Evolutionary conservation across 352 stramenopile genomes (phyloP).

Genomic region (Phytophthora chlamydospora): DNA sequence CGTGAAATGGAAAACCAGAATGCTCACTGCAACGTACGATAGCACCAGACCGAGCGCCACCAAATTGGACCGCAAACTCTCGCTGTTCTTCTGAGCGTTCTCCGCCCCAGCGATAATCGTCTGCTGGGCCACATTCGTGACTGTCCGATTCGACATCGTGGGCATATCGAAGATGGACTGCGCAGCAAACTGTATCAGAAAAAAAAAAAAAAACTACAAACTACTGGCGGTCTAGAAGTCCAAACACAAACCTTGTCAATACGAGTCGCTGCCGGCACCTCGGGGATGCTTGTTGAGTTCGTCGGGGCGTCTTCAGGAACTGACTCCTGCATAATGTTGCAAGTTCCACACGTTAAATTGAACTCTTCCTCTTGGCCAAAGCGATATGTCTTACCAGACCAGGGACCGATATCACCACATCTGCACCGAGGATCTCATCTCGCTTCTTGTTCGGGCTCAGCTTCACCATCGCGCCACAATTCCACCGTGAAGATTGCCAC

Average conservation of each 20-base stretch:
- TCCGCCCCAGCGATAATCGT: constrained; percentile 37
- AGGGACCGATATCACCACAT: constrained; percentile 26
- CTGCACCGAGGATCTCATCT: constrained; percentile 17
- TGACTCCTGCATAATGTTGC: not conserved
- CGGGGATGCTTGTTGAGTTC: constrained; percentile 5
- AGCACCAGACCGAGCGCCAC: constrained; percentile 56
- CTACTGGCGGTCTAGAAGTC: not conserved
- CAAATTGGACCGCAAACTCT: constrained; percentile 35
- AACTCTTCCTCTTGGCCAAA: too few relatives aligned
- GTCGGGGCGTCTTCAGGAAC: constrained; percentile 4
- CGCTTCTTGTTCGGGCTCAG: constrained; percentile 15
- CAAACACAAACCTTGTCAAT: constrained; percentile 12
- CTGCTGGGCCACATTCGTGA: constrained; percentile 36
- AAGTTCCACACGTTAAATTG: not conserved
- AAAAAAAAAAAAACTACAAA: not conserved
- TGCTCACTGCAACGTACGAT: constrained; percentile 60
- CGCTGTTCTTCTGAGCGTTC: constrained; percentile 4
- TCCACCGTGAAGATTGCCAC: not conserved
- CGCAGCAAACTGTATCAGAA: not conserved
- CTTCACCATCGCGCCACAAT: constrained; percentile 8
- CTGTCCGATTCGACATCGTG: constrained; percentile 21
- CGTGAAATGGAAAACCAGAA: constrained; percentile 64
- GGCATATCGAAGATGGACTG: constrained; percentile 45
- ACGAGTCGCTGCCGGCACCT: not conserved
- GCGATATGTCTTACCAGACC: constrained; percentile 8